phyloP scores from a whole-genome alignment of 2,329 filamentous ascomycete species.

The Phyllachora maydis region DNA sequence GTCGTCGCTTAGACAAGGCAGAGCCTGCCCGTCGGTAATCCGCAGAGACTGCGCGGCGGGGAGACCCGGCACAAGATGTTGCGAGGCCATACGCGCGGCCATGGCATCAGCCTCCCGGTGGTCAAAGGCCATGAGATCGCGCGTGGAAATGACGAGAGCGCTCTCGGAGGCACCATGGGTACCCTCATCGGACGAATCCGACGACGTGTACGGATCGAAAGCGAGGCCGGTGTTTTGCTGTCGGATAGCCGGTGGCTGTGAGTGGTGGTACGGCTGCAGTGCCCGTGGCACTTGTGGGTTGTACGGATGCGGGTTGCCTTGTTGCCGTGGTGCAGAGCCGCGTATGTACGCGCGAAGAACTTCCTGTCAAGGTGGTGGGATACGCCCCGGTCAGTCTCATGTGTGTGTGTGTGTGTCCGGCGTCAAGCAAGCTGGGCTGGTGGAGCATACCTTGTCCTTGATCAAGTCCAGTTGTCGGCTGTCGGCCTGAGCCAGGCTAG shows the following conservation, averaged over 20 bases:
- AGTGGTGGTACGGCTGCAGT: constrained; percentile 4
- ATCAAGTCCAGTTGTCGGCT: constrained; percentile 26
- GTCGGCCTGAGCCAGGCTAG: constrained; percentile 10
- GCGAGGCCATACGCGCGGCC: constrained; percentile 17
- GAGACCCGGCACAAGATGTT: constrained; percentile 16
- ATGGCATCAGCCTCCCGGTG: constrained; percentile 15
- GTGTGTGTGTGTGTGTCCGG: constrained; percentile 8
- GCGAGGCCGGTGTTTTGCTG: constrained; percentile 2
- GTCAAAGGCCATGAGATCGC: constrained; percentile 28
- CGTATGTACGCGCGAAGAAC: constrained; percentile 39
- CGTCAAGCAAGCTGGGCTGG: constrained; percentile 27
- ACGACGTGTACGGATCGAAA: constrained; percentile 13
- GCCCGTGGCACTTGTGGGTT: constrained; percentile 4
- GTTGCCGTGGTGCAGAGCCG: too few relatives aligned
- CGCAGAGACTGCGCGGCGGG: constrained; percentile 12
- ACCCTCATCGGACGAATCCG: constrained; percentile 13
- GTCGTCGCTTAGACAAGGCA: constrained; percentile 4
- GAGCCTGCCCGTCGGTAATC: constrained; percentile 3
- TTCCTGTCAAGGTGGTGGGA: constrained; percentile 27
- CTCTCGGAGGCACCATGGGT: constrained; percentile 15
- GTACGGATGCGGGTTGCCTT: constrained; percentile 10
- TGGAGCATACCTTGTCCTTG: constrained; percentile 37
- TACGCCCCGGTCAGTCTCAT: constrained; percentile 5
- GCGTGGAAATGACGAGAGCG: constrained; percentile 31
- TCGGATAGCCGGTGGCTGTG: constrained; percentile 3